phyloP scores from a whole-genome alignment of 169 alveolate genomes.

The Eimeria falciformis region DNA sequence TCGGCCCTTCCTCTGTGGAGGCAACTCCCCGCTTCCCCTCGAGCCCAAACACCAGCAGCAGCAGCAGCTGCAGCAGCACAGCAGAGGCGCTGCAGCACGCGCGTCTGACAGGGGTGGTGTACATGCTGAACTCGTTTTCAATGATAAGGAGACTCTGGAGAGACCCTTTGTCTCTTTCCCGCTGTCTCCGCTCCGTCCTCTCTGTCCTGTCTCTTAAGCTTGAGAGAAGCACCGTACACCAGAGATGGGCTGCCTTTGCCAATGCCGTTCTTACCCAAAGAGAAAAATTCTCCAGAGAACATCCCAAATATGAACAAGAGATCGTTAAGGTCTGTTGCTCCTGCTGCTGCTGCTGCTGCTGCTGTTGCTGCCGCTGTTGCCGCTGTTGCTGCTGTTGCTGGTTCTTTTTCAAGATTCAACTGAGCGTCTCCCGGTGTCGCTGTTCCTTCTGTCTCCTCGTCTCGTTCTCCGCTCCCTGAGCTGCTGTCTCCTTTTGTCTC shows the following conservation, averaged over 20 bases:
- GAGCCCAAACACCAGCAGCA: not conserved
- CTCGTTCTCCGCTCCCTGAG: too few species aligned
- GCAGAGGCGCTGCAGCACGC: constrained; percentile 42
- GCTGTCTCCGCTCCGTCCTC: not conserved
- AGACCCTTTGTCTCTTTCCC: not conserved
- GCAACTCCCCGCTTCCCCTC: not conserved
- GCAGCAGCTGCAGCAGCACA: constrained; percentile 24
- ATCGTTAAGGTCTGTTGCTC: not conserved
- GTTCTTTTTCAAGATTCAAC: not conserved
- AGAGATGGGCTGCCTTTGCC: constrained; percentile 34
- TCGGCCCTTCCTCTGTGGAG: not conserved
- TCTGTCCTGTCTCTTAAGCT: not conserved
- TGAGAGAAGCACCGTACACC: not conserved
- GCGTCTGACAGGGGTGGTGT: constrained; percentile 55
- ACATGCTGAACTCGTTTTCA: not conserved
- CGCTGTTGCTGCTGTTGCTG: constrained; percentile 17
- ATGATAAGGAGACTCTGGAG: constrained; percentile 30
- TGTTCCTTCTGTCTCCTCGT: too few species aligned
- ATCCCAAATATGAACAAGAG: not conserved
- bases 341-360: constrained; percentile 15
- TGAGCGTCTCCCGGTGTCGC: too few species aligned
- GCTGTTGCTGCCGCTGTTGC: constrained; percentile 16
- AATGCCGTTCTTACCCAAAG: constrained; percentile 18
- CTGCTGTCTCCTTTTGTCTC: not conserved
- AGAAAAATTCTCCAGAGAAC: not conserved